These are phyloP conservation scores for Iberis amara DNA, from an alignment of 441 rosid genomes.

Conservation along the genomic window DNA sequence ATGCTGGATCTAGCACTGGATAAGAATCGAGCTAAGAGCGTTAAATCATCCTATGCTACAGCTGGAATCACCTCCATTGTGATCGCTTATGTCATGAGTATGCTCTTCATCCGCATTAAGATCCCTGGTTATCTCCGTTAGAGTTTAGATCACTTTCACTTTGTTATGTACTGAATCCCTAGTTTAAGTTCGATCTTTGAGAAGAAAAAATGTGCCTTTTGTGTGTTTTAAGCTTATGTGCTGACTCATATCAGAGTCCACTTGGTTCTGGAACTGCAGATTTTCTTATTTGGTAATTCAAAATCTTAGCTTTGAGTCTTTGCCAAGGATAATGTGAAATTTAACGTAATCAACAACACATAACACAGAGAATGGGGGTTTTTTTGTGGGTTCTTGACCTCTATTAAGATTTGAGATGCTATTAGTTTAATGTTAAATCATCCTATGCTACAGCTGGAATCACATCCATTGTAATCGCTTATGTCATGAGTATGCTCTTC, in stretches of 20 bases:
- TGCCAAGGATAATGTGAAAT: too few species aligned
- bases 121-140: slow-evolving; percentile 78
- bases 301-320: too few species aligned
- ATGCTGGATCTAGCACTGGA: slow-evolving; percentile 83
- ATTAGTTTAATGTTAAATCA: slow-evolving; percentile 59
- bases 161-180: background rate
- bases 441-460: slow-evolving; percentile 82
- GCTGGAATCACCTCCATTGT: slow-evolving; percentile 69
- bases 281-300: too few species aligned
- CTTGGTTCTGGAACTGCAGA: too few species aligned
- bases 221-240: slow-evolving; percentile 4
- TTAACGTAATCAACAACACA: too few species aligned
- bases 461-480: slow-evolving; percentile 58
- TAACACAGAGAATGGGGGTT: too few species aligned
- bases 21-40: slow-evolving; percentile 66
- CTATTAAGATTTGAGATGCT: too few species aligned
- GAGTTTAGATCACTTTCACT: slow-evolving; percentile 2
- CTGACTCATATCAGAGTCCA: too few species aligned
- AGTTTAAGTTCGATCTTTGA: slow-evolving; percentile 7
- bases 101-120: slow-evolving; percentile 90
- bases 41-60: slow-evolving; percentile 70
- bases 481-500: slow-evolving; percentile 88
- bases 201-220: slow-evolving; percentile 7
- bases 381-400: too few species aligned
- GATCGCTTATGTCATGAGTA: slow-evolving; percentile 77